Conservation (phyloP, 148 eudicot species). For the Drosera capensis region DNA sequence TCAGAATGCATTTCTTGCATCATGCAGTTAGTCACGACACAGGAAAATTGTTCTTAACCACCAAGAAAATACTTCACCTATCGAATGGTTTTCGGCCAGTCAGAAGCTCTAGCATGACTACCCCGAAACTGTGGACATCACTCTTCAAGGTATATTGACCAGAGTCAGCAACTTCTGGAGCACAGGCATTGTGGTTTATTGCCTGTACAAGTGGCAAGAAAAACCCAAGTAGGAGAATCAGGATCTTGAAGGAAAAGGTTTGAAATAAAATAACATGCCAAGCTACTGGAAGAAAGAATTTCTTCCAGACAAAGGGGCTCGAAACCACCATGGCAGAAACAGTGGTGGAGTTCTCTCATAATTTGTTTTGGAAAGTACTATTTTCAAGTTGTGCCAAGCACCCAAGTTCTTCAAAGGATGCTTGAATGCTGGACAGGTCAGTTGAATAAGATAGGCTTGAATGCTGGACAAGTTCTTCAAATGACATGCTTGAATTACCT, state of each 20-base stretch:
- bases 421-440: not conserved
- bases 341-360: no score
- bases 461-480: not conserved
- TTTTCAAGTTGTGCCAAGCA: not conserved
- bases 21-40: constrained; percentile 2
- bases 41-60: no score
- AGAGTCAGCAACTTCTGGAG: constrained; percentile 93
- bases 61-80: constrained; percentile 23
- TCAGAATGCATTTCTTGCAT: not conserved
- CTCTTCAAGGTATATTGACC: constrained; percentile 85
- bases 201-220: constrained; percentile 28
- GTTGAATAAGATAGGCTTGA: not conserved
- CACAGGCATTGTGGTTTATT: constrained; percentile 48
- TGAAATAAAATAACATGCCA: not conserved
- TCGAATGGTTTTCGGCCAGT: constrained; percentile 85
- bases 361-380: no score
- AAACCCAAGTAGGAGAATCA: not conserved
- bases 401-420: no score
- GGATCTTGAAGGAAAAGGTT: not conserved
- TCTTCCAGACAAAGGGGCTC: no score
- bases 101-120: constrained; percentile 91
- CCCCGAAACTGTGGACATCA: constrained; percentile 92
- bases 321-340: no score
- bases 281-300: not conserved
- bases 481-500: constrained; percentile 27